Evolutionary conservation across 2,329 filamentous ascomycete species (phyloP).

Genomic region (Immersiporthe knoxdaviesiana): DNA sequence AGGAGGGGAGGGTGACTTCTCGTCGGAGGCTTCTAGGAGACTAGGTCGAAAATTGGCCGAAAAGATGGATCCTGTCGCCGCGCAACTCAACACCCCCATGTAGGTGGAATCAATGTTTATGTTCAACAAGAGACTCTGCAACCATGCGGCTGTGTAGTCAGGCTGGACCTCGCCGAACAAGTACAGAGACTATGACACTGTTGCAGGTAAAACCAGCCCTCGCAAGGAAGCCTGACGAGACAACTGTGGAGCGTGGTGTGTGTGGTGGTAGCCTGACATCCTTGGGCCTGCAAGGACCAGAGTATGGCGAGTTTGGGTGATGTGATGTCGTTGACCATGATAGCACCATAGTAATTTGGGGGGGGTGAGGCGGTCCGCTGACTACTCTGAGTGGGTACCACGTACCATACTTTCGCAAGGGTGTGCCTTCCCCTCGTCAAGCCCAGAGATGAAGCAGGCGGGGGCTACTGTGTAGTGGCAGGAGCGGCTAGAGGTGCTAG

Average conservation of each 20-base stretch:
- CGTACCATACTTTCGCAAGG: background rate
- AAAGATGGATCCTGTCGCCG: background rate
- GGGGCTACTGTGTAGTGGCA: background rate
- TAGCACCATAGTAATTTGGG: background rate
- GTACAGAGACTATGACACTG: too few species aligned
- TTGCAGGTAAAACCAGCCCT: slow-evolving; percentile 7
- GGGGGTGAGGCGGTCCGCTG: background rate
- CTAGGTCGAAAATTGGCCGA: background rate
- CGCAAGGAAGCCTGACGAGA: background rate
- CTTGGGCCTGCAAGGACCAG: background rate
- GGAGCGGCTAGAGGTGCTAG: background rate
- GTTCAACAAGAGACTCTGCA: background rate
- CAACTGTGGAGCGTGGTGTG: background rate
- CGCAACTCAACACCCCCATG: background rate
- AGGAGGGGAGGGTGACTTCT: background rate
- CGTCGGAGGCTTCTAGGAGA: background rate
- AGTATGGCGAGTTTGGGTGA: background rate
- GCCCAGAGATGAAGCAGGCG: background rate
- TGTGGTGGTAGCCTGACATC: background rate
- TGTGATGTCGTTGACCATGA: slow-evolving; percentile 1
- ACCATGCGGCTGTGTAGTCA: background rate
- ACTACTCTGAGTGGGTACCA: background rate
- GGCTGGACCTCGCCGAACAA: background rate
- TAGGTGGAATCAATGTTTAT: background rate
- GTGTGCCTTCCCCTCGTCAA: background rate